Percentiles rank a stretch among this genome's conserved stretches.
Conservation (phyloP, 495 filamentous ascomycete genomes). For the Penicillium mononematosum region DNA sequence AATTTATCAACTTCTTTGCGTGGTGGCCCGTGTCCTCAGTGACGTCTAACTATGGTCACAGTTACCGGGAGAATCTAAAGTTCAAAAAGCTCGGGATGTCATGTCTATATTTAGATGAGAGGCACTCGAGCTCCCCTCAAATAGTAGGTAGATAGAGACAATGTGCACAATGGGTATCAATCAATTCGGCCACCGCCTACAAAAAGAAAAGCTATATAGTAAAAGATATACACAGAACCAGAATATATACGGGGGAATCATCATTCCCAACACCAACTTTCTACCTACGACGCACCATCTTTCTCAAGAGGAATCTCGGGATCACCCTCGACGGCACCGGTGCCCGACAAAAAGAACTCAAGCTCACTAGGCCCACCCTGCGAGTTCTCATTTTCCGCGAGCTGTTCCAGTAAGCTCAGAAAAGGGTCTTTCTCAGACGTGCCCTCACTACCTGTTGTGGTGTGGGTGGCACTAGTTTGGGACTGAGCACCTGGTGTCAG, state of each 20-base stretch:
- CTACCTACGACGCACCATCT: neutral
- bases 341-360: conserved; percentile 63
- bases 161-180: conserved; percentile 8
- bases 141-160: neutral
- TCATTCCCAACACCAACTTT: neutral
- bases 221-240: conserved; percentile 2
- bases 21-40: too few relatives aligned
- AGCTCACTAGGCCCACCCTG: conserved; percentile 64
- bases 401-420: conserved; percentile 71
- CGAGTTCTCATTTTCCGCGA: conserved; percentile 71
- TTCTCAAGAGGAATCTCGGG: conserved; percentile 8
- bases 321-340: conserved; percentile 25
- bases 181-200: neutral
- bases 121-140: neutral
- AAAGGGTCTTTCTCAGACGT: conserved; percentile 74
- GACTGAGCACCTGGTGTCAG: conserved; percentile 40
- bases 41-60: too few relatives aligned
- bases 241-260: neutral
- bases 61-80: too few relatives aligned
- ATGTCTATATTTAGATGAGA: too few relatives aligned
- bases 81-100: too few relatives aligned
- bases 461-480: conserved; percentile 37
- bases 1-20: too few relatives aligned
- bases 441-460: conserved; percentile 26
- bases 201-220: neutral